Percentiles rank a stretch among this genome's conserved stretches.
These are phyloP conservation scores for Chlorencoelia australis DNA, from an alignment of 2,329 filamentous ascomycete species.

Conservation along the genomic window DNA sequence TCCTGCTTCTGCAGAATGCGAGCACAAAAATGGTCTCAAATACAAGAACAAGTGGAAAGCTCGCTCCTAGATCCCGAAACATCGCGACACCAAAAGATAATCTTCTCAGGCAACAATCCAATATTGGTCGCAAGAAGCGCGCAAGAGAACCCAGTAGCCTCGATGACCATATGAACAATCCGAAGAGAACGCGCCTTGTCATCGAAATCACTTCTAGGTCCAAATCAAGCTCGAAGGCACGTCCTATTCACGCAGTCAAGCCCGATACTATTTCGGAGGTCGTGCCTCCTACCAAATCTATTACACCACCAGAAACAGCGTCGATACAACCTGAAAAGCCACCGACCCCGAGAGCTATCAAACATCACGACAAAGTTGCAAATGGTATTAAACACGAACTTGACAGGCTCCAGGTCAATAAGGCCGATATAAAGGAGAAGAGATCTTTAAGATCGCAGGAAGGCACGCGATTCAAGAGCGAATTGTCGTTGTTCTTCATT, in stretches of 20 bases:
- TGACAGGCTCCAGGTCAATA: constrained; percentile 41
- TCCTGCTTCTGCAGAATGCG: too few relatives aligned
- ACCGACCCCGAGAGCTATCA: constrained; percentile 28
- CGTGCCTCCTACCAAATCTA: constrained; percentile 8
- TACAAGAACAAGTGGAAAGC: not conserved
- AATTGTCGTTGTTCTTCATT: constrained; percentile 80
- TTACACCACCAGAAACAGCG: constrained; percentile 7
- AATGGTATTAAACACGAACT: constrained; percentile 55
- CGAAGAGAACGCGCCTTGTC: constrained; percentile 42
- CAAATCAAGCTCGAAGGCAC: constrained; percentile 13
- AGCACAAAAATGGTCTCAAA: not conserved
- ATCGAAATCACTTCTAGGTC: constrained; percentile 42
- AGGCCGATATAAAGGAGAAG: constrained; percentile 43
- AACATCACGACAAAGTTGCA: constrained; percentile 46
- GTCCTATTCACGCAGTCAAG: constrained; percentile 12
- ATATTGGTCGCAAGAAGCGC: constrained; percentile 37
- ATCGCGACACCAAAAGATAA: constrained; percentile 9
- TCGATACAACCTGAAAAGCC: constrained; percentile 9
- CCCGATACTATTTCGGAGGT: constrained; percentile 6
- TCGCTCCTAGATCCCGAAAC: not conserved
- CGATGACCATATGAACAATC: constrained; percentile 35
- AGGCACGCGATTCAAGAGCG: constrained; percentile 78
- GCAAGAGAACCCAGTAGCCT: constrained; percentile 35
- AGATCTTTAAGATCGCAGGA: constrained; percentile 81
- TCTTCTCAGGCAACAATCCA: constrained; percentile 12